Evolutionary conservation across 176 grass and related monocot species (phyloP), one percentile per base, ranked within the genome.

Genomic region (Elaeis guineensis): DNA sequence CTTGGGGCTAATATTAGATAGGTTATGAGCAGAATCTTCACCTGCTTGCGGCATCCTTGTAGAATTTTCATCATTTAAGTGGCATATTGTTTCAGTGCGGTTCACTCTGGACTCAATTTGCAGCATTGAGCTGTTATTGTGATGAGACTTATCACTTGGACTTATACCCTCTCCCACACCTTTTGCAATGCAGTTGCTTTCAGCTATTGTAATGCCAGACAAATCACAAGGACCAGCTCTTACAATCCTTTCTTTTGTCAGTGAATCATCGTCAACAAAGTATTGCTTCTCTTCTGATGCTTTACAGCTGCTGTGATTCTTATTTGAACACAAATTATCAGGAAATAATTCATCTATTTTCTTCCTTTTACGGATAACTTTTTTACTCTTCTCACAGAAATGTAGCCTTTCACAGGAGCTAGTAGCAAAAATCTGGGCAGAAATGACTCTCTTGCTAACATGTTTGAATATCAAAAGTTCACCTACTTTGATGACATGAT

Each of bases 381-480:
- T 76, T 15, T 79, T 70, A 63, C 76, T 90, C 62, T 7, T 69
- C 53, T 85, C 75, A 0, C 82, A 85, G 24, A 66, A 76, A 18
- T 69, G 56, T 16, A 85, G 25, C 50, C 86, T 85, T 58, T 90
- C 78, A 3, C 72, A 78, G 1, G 77, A 78, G 1, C 78, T 73
- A 0, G 63, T 57, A 5, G 78, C 72, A 5, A 90, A 90, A 63
- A 90, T 85, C 55, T 85, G 86, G 16, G 85, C 86, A 1, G 59
- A 62, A 73, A 82, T 85, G 16, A 79, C 71, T 4, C 57, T 74
- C 79, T 72, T 66, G 57, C 57, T 49, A 17, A 82, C 67, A 71
- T 79, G 74, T 63, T 76, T 79, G 72, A 86, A 86, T 32, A 91
- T 79, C 19, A 83, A 18, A 67, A 91, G 83, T 74, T 91, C 79